Evolutionary conservation across 2,329 filamentous ascomycete species (phyloP), one percentile per base, ranked within the genome.

Genomic region (Aureobasidium sp.): DNA sequence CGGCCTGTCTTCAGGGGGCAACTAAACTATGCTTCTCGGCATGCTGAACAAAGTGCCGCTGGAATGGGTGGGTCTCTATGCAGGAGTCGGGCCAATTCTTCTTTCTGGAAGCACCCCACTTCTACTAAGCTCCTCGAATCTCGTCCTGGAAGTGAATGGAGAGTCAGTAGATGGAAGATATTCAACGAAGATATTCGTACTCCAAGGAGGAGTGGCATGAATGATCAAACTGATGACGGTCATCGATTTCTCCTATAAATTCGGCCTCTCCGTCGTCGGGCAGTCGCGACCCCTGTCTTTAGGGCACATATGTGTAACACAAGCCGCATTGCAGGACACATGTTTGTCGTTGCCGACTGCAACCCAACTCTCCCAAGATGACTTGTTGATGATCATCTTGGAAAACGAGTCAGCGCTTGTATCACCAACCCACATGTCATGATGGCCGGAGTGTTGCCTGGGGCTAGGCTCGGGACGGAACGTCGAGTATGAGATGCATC

Each of bases 61-160:
- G n/a, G 53, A 22, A n/a, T 45, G n/a, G 27, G 53, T 57, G 53
- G 53, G 41, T 44, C 15, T 34, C n/a, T 14, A 57, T 57, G 53
- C 53, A 57, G 53, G 53, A 57, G 53, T 45, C 53, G 53, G 41
- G 39, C 53, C n/a, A 57, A 36, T 34, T 20, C 29, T 15, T 22
- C 3, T 31, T 17, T n/a, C 17, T 42, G 3, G 12, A 36, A 25
- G 9, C 8, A 36, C 36, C 22, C 34, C 36, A 20, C 29, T 51
- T 4, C 17, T 36, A 7, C 17, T 29, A 22, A 14, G 36, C 8
- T 29, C 34, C 20, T n/a, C 36, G 6, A 17, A 27, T n/a, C 8
- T 42, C 25, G 5, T 39, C 14, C 15, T 11, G 20, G n/a, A 11
- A 31, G 4, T 11, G 12, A 17, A n/a, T 8, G n/a, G 15, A 42